Evolutionary conservation across 176 grass and related monocot genomes (phyloP).

Genomic region (Poa annua): DNA sequence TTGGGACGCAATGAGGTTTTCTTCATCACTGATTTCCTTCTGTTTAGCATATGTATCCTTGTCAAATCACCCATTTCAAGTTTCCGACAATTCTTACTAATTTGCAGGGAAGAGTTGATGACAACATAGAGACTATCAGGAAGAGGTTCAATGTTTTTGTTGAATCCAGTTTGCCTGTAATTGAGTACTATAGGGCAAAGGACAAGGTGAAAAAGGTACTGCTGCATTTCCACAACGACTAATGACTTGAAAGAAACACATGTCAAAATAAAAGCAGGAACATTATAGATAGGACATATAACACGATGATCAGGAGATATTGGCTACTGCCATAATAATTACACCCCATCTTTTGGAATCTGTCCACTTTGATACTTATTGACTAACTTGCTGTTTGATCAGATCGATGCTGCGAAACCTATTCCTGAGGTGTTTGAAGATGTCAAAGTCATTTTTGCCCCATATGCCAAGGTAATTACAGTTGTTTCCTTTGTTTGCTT

Average conservation of each 20-base stretch:
- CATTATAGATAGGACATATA: background rate
- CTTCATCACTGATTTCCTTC: slow-evolving; percentile 14
- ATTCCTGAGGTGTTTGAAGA: slow-evolving; percentile 88
- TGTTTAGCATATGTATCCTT: slow-evolving; percentile 5
- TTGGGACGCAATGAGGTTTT: slow-evolving; percentile 87
- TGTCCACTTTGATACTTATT: slow-evolving; percentile 22
- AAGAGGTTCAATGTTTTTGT: slow-evolving; percentile 90
- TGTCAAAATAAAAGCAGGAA: background rate
- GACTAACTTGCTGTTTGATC: slow-evolving; percentile 25
- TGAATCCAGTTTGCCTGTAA: slow-evolving; percentile 94
- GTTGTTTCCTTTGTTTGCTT: background rate
- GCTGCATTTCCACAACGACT: background rate
- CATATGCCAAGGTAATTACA: slow-evolving; percentile 63
- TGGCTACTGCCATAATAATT: background rate
- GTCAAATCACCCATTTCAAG: background rate
- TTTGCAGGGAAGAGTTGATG: slow-evolving; percentile 95
- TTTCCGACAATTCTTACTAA: slow-evolving; percentile 39
- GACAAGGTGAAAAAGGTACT: slow-evolving; percentile 84
- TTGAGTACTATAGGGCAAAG: slow-evolving; percentile 68
- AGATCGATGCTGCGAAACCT: slow-evolving; percentile 85
- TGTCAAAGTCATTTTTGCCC: slow-evolving; percentile 74
- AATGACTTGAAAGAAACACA: background rate
- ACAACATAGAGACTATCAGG: slow-evolving; percentile 94
- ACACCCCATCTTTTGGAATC: slow-evolving; percentile 14
- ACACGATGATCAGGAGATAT: background rate